These are phyloP conservation scores for Dittrichia graveolens DNA, from an alignment of 129 eudicot species.

Conservation along the genomic window DNA sequence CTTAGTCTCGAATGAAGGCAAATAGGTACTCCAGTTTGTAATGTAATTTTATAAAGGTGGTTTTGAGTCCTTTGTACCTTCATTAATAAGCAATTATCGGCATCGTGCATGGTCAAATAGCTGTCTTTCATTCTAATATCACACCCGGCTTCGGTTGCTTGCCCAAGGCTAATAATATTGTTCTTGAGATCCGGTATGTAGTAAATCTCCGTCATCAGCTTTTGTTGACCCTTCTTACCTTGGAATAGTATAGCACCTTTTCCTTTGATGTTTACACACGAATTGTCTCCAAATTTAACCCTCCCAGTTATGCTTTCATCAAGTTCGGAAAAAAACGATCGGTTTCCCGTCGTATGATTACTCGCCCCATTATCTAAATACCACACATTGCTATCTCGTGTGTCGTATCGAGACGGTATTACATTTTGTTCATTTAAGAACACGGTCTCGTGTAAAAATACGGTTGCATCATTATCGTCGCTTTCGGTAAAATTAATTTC, in stretches of 20 bases:
- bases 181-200: background rate
- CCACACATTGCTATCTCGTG: background rate
- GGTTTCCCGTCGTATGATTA: slow-evolving; percentile 1
- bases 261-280: slow-evolving; percentile 8
- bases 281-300: background rate
- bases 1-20: background rate
- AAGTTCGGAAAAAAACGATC: background rate
- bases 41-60: background rate
- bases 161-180: background rate
- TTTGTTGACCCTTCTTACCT: background rate
- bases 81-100: background rate
- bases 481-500: no score
- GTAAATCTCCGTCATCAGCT: background rate
- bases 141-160: background rate
- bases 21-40: background rate
- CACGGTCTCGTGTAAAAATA: no score
- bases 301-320: background rate
- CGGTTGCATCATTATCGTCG: no score
- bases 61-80: background rate
- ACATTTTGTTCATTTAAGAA: no score
- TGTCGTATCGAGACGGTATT: no score
- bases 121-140: background rate
- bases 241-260: background rate
- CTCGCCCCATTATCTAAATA: background rate
- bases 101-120: background rate